These are phyloP conservation scores for Lagerstroemia fauriei DNA, from an alignment of 441 rosid genomes.

Conservation along the genomic window DNA sequence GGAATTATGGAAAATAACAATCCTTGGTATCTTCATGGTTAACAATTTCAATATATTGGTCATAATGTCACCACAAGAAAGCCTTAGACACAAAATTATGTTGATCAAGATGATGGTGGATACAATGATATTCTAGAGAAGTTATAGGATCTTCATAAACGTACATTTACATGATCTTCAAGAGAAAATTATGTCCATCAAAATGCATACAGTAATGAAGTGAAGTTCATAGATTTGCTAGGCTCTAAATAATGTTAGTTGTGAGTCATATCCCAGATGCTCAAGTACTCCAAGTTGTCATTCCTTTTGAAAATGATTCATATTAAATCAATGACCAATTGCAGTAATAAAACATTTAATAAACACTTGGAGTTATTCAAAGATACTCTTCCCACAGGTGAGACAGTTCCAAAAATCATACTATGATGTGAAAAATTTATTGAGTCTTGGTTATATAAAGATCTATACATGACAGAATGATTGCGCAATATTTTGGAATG, in stretches of 20 bases:
- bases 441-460: too few species aligned
- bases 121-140: too few species aligned
- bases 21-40: too few species aligned
- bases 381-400: background rate
- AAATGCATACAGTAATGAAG: background rate
- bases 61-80: too few species aligned
- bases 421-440: too few species aligned
- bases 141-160: background rate
- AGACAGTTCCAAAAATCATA: too few species aligned
- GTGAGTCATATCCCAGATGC: background rate
- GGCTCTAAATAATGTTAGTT: background rate
- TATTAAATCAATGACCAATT: background rate
- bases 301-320: background rate
- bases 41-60: too few species aligned
- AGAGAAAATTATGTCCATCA: background rate
- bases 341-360: too few species aligned
- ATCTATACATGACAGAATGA: background rate
- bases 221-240: background rate
- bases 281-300: background rate
- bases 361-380: background rate
- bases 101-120: too few species aligned
- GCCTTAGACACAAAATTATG: too few species aligned
- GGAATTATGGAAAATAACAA: background rate
- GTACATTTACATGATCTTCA: background rate
- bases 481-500: too few species aligned